Percentiles rank a stretch among this genome's conserved stretches.
phyloP scores from a whole-genome alignment of 2,329 filamentous ascomycete genomes.

The Nemania sp. region DNA sequence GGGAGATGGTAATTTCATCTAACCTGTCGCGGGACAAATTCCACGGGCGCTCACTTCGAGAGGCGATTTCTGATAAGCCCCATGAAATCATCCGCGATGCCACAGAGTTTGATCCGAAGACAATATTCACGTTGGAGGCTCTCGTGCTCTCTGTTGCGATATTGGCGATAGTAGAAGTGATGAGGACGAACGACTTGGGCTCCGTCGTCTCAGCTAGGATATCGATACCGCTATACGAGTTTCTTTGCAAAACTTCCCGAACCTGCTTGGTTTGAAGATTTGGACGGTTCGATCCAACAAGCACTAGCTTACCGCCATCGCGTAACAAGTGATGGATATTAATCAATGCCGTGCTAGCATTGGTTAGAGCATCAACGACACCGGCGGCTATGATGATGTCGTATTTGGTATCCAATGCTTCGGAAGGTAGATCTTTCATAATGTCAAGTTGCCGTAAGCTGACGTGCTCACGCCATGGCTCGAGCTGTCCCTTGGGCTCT shows the following conservation, averaged over 20 bases:
- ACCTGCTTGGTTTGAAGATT: not conserved
- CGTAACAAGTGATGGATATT: constrained; percentile 4
- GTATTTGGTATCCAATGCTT: constrained; percentile 2
- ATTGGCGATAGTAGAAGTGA: constrained; percentile 3
- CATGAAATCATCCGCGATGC: constrained; percentile 5
- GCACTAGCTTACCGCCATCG: constrained; percentile 6
- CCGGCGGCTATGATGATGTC: constrained; percentile 8
- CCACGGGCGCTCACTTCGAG: not conserved
- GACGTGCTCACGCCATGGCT: constrained; percentile 4
- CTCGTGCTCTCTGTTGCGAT: not conserved
- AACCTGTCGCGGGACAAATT: not conserved
- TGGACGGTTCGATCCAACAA: not conserved
- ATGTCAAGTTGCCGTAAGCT: constrained; percentile 3
- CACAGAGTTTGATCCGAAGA: not conserved
- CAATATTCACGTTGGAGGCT: not conserved
- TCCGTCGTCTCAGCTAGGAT: not conserved
- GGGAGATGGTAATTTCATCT: not conserved
- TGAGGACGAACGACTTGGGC: not conserved
- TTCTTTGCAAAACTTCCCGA: not conserved
- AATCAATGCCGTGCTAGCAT: not conserved
- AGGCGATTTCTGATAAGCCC: not conserved
- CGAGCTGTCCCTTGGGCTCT: not conserved
- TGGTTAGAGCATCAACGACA: not conserved
- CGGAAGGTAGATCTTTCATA: constrained; percentile 2
- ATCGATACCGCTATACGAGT: constrained; percentile 3